A percentile compares a stretch with the other conserved stretches of the same genome.
These are phyloP conservation scores for Rubroboletus satanas DNA, from an alignment of 768 basidiomycete genomes.

Conservation along the genomic window DNA sequence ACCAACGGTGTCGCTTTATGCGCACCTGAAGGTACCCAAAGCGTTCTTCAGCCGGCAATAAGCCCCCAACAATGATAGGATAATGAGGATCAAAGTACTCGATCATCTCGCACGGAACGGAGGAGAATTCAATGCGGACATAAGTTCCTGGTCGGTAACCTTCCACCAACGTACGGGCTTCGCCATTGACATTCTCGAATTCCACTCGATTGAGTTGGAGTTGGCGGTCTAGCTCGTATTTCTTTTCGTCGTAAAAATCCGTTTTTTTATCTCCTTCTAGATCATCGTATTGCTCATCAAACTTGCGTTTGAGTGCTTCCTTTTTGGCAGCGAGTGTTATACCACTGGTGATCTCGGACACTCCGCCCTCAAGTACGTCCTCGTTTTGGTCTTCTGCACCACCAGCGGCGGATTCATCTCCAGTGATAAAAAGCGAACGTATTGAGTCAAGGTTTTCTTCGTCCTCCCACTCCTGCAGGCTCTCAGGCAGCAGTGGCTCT, in stretches of 20 bases:
- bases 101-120: conserved; percentile 88
- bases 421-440: conserved; percentile 87
- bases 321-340: conserved; percentile 78
- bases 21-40: conserved; percentile 94
- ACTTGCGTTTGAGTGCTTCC: conserved; percentile 87
- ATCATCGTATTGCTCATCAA: conserved; percentile 95
- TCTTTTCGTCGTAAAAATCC: conserved; percentile 90
- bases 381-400: conserved; percentile 41
- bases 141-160: conserved; percentile 90
- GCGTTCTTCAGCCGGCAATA: conserved; percentile 83
- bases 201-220: conserved; percentile 79
- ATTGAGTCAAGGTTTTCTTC: conserved; percentile 85
- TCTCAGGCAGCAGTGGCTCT: conserved; percentile 45
- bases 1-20: conserved; percentile 96
- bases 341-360: conserved; percentile 38
- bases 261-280: conserved; percentile 69
- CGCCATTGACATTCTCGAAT: conserved; percentile 74
- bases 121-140: conserved; percentile 82
- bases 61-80: conserved; percentile 89
- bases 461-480: conserved; percentile 74
- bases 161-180: conserved; percentile 79
- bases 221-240: conserved; percentile 87
- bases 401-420: conserved; percentile 37
- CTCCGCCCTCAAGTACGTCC: conserved; percentile 36
- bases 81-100: conserved; percentile 90